These are phyloP conservation scores for Juglanconis oblonga DNA, from an alignment of 2,329 filamentous ascomycete genomes.

Conservation along the genomic window DNA sequence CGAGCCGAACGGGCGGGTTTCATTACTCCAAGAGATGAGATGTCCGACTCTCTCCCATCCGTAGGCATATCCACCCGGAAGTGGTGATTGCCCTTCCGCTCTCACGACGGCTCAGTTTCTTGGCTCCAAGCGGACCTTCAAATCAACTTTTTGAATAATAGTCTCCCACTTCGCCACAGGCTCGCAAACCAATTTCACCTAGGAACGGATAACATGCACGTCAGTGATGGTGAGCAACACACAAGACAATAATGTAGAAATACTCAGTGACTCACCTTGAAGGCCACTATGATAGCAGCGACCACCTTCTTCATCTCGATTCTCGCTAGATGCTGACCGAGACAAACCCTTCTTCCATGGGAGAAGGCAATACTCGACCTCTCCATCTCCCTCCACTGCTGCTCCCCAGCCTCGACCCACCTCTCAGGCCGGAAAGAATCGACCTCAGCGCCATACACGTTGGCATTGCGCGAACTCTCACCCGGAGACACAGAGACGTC, in stretches of 20 bases:
- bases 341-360: not conserved
- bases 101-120: not conserved
- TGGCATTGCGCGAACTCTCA: not conserved
- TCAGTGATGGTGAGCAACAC: too few relatives aligned
- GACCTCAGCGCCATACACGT: slow-evolving; percentile 5
- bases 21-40: too few relatives aligned
- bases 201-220: too few relatives aligned
- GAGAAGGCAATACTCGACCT: not conserved
- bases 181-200: not conserved
- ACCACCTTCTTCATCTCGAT: not conserved
- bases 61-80: too few relatives aligned
- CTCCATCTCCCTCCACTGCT: not conserved
- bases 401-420: not conserved
- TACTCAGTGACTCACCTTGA: not conserved
- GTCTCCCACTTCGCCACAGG: not conserved
- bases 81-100: too few relatives aligned
- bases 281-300: not conserved
- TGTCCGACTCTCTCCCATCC: too few relatives aligned
- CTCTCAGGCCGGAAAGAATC: slow-evolving; percentile 11
- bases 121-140: not conserved
- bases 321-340: not conserved
- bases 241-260: too few relatives aligned
- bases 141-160: not conserved
- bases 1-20: too few relatives aligned
- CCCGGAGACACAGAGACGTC: not conserved